phyloP scores from a whole-genome alignment of 306 rosid genomes.

The Sphenostylis stenocarpa region DNA sequence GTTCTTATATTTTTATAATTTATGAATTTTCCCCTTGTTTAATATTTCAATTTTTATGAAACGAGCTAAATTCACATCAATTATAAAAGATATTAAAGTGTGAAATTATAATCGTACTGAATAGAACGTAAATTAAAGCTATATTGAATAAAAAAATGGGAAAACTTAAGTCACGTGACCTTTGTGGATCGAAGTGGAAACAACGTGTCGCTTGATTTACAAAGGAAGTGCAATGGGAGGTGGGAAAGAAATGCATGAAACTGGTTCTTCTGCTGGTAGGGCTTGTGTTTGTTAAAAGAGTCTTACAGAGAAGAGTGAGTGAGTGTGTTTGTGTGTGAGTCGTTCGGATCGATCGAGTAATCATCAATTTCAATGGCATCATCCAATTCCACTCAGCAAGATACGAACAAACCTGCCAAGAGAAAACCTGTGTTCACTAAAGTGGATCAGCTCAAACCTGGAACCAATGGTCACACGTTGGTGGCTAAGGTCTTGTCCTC shows the following conservation, averaged over 20 bases:
- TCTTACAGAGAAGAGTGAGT: not conserved
- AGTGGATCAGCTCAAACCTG: conserved; percentile 72
- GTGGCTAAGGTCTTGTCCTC: conserved; percentile 58
- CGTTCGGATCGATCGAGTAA: not conserved
- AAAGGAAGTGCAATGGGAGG: not conserved
- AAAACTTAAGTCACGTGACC: not conserved
- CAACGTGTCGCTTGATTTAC: not conserved
- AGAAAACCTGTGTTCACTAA: conserved; percentile 74
- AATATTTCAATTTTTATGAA: too few species aligned
- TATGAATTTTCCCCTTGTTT: too few species aligned
- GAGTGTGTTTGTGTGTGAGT: too few species aligned
- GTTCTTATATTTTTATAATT: too few species aligned
- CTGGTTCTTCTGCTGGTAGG: not conserved
- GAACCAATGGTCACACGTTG: conserved; percentile 70
- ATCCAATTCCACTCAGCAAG: conserved; percentile 1
- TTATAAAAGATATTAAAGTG: too few species aligned
- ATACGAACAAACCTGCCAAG: conserved; percentile 37
- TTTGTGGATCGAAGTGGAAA: not conserved
- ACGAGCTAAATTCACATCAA: not conserved
- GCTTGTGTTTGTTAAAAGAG: not conserved
- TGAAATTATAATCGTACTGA: not conserved
- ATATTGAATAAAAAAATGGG: not conserved
- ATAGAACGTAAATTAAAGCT: not conserved
- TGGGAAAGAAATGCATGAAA: not conserved
- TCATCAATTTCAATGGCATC: conserved; percentile 1